Evolutionary conservation across 208 protist genomes (phyloP).

Genomic region (Jaenimonas drosophilae): DNA sequence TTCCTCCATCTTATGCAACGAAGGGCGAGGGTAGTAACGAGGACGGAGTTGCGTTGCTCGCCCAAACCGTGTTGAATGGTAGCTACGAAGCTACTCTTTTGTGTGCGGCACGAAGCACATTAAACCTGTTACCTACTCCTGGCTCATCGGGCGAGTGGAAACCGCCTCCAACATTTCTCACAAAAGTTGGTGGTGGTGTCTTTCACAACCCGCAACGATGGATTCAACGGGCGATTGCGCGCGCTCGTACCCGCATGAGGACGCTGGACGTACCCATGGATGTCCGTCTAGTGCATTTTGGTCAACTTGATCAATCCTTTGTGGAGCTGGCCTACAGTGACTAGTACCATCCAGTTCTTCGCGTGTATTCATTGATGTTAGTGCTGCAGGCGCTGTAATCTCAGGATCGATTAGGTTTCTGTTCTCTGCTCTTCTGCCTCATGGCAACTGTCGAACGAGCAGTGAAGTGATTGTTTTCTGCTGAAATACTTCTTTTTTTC

Average conservation of each 20-base stretch:
- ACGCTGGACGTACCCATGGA: constrained; percentile 23
- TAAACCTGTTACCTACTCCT: too few species aligned
- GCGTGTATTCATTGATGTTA: too few species aligned
- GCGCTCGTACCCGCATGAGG: constrained; percentile 6
- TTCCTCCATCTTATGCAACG: neutral
- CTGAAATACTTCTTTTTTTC: constrained; percentile 4
- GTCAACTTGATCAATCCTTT: constrained; percentile 15
- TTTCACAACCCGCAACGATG: constrained; percentile 26
- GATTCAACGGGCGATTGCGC: constrained; percentile 19
- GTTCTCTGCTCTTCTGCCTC: too few species aligned
- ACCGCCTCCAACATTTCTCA: constrained; percentile 28
- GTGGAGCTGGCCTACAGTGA: too few species aligned
- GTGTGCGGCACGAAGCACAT: too few species aligned
- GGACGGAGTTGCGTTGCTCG: constrained; percentile 9
- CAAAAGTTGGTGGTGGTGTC: constrained; percentile 41
- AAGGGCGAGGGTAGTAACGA: neutral
- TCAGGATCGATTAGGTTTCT: too few species aligned
- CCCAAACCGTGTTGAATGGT: constrained; percentile 20
- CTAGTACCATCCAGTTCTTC: too few species aligned
- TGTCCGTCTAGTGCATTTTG: constrained; percentile 26
- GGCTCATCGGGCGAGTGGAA: too few species aligned
- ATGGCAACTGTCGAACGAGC: too few species aligned
- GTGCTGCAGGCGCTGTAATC: too few species aligned
- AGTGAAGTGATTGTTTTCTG: too few species aligned
- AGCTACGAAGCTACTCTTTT: constrained; percentile 48